Evolutionary conservation across 257 asterid species (phyloP).

Genomic region (Salvia miltiorrhiza): DNA sequence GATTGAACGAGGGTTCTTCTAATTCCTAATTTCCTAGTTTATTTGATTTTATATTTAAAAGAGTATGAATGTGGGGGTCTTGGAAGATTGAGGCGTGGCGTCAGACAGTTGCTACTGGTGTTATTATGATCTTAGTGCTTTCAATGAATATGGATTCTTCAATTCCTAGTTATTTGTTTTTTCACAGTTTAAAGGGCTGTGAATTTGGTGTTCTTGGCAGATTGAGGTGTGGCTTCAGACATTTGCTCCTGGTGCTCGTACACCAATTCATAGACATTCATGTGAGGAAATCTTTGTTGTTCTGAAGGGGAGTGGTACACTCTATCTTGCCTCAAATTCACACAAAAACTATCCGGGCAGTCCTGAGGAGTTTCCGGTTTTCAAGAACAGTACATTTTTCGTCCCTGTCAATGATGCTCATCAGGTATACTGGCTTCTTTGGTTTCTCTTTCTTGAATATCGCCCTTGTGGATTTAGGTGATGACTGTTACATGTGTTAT

Average conservation of each 20-base stretch:
- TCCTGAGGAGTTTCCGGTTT: conserved; percentile 63
- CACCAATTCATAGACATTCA: conserved; percentile 93
- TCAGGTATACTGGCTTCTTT: conserved; percentile 45
- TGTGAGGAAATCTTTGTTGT: conserved; percentile 86
- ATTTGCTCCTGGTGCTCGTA: conserved; percentile 72
- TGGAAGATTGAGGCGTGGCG: conserved; percentile 89
- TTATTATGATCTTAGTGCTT: no score
- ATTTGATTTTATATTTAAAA: background rate
- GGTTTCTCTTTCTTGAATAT: background rate
- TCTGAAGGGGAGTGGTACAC: conserved; percentile 80
- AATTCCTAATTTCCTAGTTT: background rate
- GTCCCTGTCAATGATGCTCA: conserved; percentile 89
- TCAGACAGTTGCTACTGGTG: conserved; percentile 83
- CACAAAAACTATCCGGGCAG: conserved; percentile 64
- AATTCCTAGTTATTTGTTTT: background rate
- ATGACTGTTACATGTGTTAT: background rate
- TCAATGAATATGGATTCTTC: background rate
- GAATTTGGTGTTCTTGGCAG: conserved; percentile 31
- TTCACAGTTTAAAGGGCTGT: background rate
- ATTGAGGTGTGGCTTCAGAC: conserved; percentile 96
- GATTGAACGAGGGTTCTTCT: background rate
- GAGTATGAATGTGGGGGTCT: conserved; percentile 1
- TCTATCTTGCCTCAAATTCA: conserved; percentile 66
- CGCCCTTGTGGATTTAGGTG: background rate
- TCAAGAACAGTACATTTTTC: conserved; percentile 70